Evolutionary conservation across 2,329 filamentous ascomycete species (phyloP), one percentile per base, ranked within the genome.

Genomic region (Truncatella angustata): DNA sequence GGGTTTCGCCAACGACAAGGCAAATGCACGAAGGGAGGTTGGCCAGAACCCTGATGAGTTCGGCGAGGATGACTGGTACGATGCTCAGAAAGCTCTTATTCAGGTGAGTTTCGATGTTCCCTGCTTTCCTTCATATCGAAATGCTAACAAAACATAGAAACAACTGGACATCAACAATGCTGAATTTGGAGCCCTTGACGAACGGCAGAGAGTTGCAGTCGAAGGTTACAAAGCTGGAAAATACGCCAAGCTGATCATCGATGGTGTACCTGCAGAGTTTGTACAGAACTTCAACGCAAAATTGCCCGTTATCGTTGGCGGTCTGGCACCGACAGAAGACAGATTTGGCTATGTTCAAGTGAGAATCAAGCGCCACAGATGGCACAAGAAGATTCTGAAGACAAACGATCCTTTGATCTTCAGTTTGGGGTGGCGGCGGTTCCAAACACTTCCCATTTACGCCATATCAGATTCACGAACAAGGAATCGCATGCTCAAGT

Each of bases 331-430:
- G 6, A 97, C 93, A 0, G 94, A 99, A 70, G 92, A 97, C 69
- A 86, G 95, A 47, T 97, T 96, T 68, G 95, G 94, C 7, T 97
- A 89, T 66, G 87, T 97, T 7, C 94, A 99, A 70, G 87, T 97
- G 53, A 86, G 95, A 47, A 96, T 99, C 77, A 99, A 99, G 81
- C 84, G 91, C 50, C 94, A 99, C 70, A 82, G 94, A 59, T 99
- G 95, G 95, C 94, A 99, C 76, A 97, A 97, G 82, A 96, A 94
- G 77, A 97, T 97, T 61, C 79, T 99, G 60, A 99, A 99, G 77
- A 97, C 91, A 30, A 96, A 96, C 67, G 94, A 99, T 66, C 95
- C 94, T 14, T 80, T 99, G 48, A 96, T 99, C 67, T 94, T 99
- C 77, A 97, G 92, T 2, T 80, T 99, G 39, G 94, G 94, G 37